Evolutionary conservation across 352 stramenopile species (phyloP).

Genomic region (Nothophytophthora sp.): DNA sequence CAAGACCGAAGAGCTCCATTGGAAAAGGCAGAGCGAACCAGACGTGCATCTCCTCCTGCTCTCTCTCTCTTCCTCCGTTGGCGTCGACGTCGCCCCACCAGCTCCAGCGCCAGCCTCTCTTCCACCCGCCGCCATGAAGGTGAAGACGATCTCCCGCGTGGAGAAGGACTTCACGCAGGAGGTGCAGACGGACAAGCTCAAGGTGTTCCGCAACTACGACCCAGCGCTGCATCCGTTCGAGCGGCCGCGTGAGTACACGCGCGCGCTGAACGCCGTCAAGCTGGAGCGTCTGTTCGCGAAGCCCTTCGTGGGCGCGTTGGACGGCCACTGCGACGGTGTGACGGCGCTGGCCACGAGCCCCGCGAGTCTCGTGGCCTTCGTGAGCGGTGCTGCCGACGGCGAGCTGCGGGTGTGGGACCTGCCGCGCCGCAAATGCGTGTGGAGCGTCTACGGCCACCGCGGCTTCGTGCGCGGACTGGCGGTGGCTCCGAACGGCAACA

Average conservation of each 20-base stretch:
- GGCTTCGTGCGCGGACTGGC: slow-evolving; percentile 94
- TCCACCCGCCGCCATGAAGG: slow-evolving; percentile 92
- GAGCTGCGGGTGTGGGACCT: slow-evolving; percentile 99
- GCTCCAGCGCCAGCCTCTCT: neutral
- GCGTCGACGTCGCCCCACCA: neutral
- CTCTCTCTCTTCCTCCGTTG: neutral
- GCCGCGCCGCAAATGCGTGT: slow-evolving; percentile 92
- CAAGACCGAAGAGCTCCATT: slow-evolving; percentile 19
- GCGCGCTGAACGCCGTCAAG: slow-evolving; percentile 97
- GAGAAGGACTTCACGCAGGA: slow-evolving; percentile 95
- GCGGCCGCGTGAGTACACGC: slow-evolving; percentile 93
- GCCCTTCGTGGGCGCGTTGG: slow-evolving; percentile 97
- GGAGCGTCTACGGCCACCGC: slow-evolving; percentile 92
- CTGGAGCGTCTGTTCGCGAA: slow-evolving; percentile 99
- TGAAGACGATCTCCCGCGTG: slow-evolving; percentile 98
- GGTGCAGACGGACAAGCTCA: slow-evolving; percentile 92
- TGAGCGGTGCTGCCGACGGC: slow-evolving; percentile 91
- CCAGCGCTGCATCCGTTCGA: slow-evolving; percentile 95
- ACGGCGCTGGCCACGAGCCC: slow-evolving; percentile 92
- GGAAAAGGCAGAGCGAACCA: slow-evolving; percentile 7
- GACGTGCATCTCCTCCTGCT: slow-evolving; percentile 2
- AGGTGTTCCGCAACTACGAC: slow-evolving; percentile 97
- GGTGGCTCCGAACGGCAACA: slow-evolving; percentile 68
- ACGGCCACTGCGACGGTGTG: slow-evolving; percentile 97
- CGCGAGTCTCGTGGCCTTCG: slow-evolving; percentile 87